phyloP scores from a whole-genome alignment of 2,329 filamentous ascomycete genomes.

The Fusarium temperatum region DNA sequence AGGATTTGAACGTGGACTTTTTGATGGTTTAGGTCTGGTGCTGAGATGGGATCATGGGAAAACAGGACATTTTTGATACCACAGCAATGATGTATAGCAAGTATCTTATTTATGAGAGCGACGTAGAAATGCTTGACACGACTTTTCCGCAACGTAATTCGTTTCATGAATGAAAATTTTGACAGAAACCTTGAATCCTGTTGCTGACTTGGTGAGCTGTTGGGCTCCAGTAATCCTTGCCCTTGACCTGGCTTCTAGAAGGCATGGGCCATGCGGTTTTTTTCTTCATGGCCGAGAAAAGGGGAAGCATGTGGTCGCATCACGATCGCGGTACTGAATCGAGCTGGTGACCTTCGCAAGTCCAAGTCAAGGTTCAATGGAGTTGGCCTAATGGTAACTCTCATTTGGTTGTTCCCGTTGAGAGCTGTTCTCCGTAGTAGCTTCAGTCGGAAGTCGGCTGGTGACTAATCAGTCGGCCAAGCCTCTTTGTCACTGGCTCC shows the following conservation, averaged over 20 bases:
- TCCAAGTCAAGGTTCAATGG: background rate
- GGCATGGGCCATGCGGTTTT: slow-evolving; percentile 30
- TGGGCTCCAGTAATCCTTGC: background rate
- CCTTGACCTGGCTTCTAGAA: background rate
- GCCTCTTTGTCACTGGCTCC: background rate
- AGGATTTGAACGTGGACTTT: slow-evolving; percentile 53
- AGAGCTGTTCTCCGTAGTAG: background rate
- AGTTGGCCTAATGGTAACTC: background rate
- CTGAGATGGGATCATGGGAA: slow-evolving; percentile 30
- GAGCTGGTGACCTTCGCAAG: too few relatives aligned
- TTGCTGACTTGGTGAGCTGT: background rate
- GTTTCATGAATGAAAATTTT: background rate
- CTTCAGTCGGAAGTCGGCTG: background rate
- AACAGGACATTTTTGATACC: slow-evolving; percentile 33
- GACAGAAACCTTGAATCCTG: background rate
- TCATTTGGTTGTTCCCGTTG: background rate
- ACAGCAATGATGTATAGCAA: slow-evolving; percentile 5
- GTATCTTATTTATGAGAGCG: background rate
- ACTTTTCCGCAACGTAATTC: background rate
- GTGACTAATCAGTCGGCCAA: slow-evolving; percentile 1
- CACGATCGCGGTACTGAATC: background rate
- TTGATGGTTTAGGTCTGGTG: slow-evolving; percentile 23
- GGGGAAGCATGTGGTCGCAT: background rate
- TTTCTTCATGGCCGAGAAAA: background rate
- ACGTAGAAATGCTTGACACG: background rate